Percentiles rank a stretch among this genome's conserved stretches.
Conservation (phyloP, 805 yeast genomes). For the Candida coquimbonensis region DNA sequence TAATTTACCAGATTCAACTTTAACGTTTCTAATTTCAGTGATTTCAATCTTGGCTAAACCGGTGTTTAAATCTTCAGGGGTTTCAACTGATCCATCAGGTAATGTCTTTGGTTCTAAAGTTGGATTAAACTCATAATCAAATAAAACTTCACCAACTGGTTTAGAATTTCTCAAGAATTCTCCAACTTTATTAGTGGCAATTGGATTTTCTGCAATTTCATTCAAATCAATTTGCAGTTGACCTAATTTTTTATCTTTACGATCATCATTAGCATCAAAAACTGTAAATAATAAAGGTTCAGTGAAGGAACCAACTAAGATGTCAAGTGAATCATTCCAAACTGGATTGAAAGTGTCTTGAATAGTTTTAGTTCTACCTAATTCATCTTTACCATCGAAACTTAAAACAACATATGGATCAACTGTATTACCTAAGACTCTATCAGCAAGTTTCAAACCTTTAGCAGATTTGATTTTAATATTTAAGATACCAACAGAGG, state of each 20-base stretch:
- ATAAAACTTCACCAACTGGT: conserved; percentile 67
- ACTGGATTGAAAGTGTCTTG: conserved; percentile 63
- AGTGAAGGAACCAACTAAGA: conserved; percentile 66
- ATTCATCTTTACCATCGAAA: conserved; percentile 37
- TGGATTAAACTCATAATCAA: conserved; percentile 71
- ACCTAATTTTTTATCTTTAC: conserved; percentile 80
- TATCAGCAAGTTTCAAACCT: conserved; percentile 60
- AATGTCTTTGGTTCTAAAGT: conserved; percentile 50
- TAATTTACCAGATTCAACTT: conserved; percentile 37
- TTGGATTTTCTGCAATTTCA: conserved; percentile 46
- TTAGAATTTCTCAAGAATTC: conserved; percentile 75
- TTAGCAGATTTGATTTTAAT: conserved; percentile 61
- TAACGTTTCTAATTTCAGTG: conserved; percentile 47
- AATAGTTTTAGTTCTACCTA: conserved; percentile 65
- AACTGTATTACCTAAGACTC: conserved; percentile 63
- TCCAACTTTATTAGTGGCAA: conserved; percentile 41
- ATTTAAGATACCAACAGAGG: conserved; percentile 82
- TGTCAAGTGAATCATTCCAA: conserved; percentile 75
- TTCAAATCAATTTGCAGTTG: conserved; percentile 67
- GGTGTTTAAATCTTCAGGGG: conserved; percentile 89
- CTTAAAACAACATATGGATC: conserved; percentile 86
- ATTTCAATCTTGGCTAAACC: conserved; percentile 77
- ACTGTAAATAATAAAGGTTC: conserved; percentile 75
- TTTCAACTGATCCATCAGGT: conserved; percentile 76
- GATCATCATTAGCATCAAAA: conserved; percentile 70